A percentile compares a stretch with the other conserved stretches of the same genome.
Evolutionary conservation across 805 yeast species (phyloP).

Genomic region (Candida caryicola): DNA sequence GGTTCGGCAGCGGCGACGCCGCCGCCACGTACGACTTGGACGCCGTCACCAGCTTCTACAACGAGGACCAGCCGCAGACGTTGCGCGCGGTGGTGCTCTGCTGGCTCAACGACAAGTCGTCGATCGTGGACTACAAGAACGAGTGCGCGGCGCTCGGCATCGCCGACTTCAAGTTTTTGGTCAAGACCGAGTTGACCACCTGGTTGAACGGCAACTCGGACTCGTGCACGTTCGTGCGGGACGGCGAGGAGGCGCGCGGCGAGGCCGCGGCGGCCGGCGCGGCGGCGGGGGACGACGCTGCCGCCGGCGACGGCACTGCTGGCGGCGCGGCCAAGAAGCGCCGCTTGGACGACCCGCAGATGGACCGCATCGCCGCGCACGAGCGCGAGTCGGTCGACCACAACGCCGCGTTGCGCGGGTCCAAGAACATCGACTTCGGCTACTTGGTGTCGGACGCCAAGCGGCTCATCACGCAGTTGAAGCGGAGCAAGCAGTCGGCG

Average conservation of each 20-base stretch:
- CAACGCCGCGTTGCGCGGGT: slow-evolving; percentile 61
- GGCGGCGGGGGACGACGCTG: neutral
- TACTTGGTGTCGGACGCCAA: slow-evolving; percentile 66
- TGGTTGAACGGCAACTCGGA: slow-evolving; percentile 75
- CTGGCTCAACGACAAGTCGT: slow-evolving; percentile 71
- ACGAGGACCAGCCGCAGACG: slow-evolving; percentile 47
- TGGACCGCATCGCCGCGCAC: slow-evolving; percentile 43
- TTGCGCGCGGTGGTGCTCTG: slow-evolving; percentile 68
- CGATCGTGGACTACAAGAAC: slow-evolving; percentile 77
- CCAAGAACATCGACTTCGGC: slow-evolving; percentile 64
- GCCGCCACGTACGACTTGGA: slow-evolving; percentile 33
- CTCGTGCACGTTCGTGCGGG: slow-evolving; percentile 52
- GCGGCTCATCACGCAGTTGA: slow-evolving; percentile 52
- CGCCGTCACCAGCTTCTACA: slow-evolving; percentile 52
- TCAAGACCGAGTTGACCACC: slow-evolving; percentile 76
- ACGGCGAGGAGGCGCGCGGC: slow-evolving; percentile 9
- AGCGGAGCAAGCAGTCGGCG: slow-evolving; percentile 58
- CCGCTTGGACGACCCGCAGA: slow-evolving; percentile 43
- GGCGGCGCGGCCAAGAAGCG: slow-evolving; percentile 10
- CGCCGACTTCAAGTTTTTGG: slow-evolving; percentile 74
- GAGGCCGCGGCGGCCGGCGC: neutral
- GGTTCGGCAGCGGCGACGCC: slow-evolving; percentile 22
- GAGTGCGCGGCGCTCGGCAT: slow-evolving; percentile 64
- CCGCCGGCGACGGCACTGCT: slow-evolving; percentile 3
- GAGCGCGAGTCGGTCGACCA: slow-evolving; percentile 57